These are phyloP conservation scores for Heritiera fomes DNA, from an alignment of 345 rosid genomes.

Conservation along the genomic window DNA sequence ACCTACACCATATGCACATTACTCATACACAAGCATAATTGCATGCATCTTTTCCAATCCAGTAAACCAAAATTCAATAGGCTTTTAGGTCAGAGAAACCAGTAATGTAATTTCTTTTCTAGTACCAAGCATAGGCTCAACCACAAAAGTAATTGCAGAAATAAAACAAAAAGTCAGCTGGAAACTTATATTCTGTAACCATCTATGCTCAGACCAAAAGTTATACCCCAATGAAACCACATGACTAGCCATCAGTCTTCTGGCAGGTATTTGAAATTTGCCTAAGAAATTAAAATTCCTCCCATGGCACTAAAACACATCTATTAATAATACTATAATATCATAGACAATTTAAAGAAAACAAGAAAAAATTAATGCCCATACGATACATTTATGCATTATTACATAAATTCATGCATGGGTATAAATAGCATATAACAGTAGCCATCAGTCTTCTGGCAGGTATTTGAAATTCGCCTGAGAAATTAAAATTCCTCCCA, in stretches of 20 bases:
- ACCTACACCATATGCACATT: constrained; percentile 7
- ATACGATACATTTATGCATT: background rate
- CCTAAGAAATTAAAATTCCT: background rate
- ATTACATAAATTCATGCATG: too few species aligned
- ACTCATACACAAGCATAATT: background rate
- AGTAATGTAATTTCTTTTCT: background rate
- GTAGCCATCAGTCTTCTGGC: background rate
- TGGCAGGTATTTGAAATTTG: background rate
- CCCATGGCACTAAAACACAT: background rate
- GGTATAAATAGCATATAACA: too few species aligned
- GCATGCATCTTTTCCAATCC: background rate
- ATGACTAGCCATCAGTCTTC: constrained; percentile 20
- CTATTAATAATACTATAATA: background rate
- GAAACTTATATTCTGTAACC: too few species aligned
- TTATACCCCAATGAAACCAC: constrained; percentile 16
- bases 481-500: background rate
- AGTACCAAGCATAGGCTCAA: too few species aligned
- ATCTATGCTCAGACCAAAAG: background rate
- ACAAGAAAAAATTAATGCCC: background rate
- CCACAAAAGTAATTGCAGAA: too few species aligned
- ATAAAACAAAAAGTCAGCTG: too few species aligned
- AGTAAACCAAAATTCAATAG: background rate
- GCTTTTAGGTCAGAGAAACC: background rate
- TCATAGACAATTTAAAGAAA: background rate
- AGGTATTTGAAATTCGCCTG: background rate